Evolutionary conservation across 805 yeast species (phyloP).

Genomic region (Debaryomyces hansenii): DNA sequence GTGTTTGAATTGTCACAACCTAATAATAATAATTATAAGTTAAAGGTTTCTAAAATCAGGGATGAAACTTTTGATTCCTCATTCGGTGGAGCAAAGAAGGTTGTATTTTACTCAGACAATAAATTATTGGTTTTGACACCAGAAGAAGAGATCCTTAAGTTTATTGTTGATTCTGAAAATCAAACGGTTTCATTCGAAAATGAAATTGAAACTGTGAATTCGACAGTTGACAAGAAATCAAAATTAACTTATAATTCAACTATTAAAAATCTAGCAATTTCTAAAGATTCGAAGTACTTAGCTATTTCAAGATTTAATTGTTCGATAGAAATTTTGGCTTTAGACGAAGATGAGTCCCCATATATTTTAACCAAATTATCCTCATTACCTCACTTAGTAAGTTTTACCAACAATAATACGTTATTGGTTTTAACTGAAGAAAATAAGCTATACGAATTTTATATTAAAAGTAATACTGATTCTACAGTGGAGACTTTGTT

Average conservation of each 20-base stretch:
- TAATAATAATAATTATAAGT: slow-evolving; percentile 30
- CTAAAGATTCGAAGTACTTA: slow-evolving; percentile 43
- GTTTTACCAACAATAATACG: slow-evolving; percentile 52
- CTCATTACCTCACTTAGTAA: slow-evolving; percentile 58
- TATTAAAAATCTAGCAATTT: slow-evolving; percentile 53
- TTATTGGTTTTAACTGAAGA: slow-evolving; percentile 71
- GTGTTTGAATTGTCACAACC: slow-evolving; percentile 59
- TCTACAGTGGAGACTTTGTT: slow-evolving; percentile 30
- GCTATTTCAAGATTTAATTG: slow-evolving; percentile 69
- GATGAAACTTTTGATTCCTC: slow-evolving; percentile 40
- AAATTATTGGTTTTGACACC: slow-evolving; percentile 54
- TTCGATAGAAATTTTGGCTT: slow-evolving; percentile 51
- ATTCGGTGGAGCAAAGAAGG: slow-evolving; percentile 56
- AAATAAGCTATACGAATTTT: slow-evolving; percentile 72
- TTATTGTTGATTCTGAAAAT: slow-evolving; percentile 36
- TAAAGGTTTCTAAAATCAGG: slow-evolving; percentile 55
- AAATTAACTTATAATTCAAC: slow-evolving; percentile 27
- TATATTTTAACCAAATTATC: slow-evolving; percentile 58
- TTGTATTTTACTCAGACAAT: slow-evolving; percentile 46
- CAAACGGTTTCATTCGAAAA: slow-evolving; percentile 38
- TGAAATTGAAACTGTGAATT: slow-evolving; percentile 32
- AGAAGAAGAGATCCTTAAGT: slow-evolving; percentile 58
- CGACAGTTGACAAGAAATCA: slow-evolving; percentile 12
- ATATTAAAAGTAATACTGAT: slow-evolving; percentile 24
- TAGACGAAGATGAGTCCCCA: slow-evolving; percentile 24